These are phyloP conservation scores for Boletus rubroflammeus DNA, from an alignment of 768 basidiomycete species.

Conservation along the genomic window DNA sequence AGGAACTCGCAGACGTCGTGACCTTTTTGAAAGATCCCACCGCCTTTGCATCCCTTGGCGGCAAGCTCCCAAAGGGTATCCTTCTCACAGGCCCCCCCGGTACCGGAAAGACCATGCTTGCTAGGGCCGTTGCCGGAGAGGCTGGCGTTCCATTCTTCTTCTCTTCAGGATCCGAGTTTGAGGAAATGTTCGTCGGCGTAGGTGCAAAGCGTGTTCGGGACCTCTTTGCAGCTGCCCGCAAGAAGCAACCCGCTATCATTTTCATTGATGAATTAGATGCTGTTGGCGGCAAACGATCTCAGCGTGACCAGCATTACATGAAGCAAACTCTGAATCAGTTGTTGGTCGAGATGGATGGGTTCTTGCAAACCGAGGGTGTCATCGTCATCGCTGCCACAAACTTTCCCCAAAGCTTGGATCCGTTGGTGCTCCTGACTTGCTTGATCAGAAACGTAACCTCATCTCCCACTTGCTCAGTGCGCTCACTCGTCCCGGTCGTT, in stretches of 20 bases:
- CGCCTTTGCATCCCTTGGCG: slow-evolving; percentile 85
- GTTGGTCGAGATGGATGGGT: slow-evolving; percentile 96
- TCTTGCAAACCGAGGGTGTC: slow-evolving; percentile 88
- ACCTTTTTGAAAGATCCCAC: slow-evolving; percentile 94
- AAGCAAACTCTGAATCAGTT: slow-evolving; percentile 96
- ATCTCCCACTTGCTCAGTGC: slow-evolving; percentile 50
- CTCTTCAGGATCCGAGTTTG: slow-evolving; percentile 94
- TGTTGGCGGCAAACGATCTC: slow-evolving; percentile 84
- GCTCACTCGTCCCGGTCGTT: slow-evolving; percentile 92
- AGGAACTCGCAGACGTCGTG: slow-evolving; percentile 94
- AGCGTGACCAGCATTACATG: slow-evolving; percentile 83
- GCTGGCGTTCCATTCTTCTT: slow-evolving; percentile 98
- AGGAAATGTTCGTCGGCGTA: slow-evolving; percentile 96
- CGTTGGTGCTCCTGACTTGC: slow-evolving; percentile 44
- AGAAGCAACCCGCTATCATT: slow-evolving; percentile 94
- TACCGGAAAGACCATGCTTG: slow-evolving; percentile 83
- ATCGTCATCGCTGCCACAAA: slow-evolving; percentile 98
- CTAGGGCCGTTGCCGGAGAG: slow-evolving; percentile 94
- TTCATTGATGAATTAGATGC: slow-evolving; percentile 98
- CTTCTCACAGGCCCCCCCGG: slow-evolving; percentile 88
- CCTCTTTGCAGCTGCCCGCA: slow-evolving; percentile 88
- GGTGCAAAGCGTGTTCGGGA: slow-evolving; percentile 95
- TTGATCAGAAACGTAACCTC: slow-evolving; percentile 3
- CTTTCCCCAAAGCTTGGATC: slow-evolving; percentile 91
- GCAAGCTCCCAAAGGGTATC: slow-evolving; percentile 92